A percentile compares a stretch with the other conserved stretches of the same genome.
phyloP scores from a whole-genome alignment of 495 filamentous ascomycete genomes.

The Parmelia sp. region DNA sequence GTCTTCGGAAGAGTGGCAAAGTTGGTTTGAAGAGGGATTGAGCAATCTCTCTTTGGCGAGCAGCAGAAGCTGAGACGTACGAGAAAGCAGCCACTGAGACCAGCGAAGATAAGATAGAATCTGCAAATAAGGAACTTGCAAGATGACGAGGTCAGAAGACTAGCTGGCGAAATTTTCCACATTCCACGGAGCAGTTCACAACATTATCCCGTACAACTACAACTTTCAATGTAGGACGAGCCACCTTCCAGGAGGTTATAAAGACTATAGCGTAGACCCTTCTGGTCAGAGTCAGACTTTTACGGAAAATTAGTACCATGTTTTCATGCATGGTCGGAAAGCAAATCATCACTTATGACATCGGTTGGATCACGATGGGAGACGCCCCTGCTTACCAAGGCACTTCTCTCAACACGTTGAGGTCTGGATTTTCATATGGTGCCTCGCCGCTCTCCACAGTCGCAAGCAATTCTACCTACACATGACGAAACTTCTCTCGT shows the following conservation, averaged over 20 bases:
- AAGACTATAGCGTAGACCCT: no score
- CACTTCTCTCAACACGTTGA: not conserved
- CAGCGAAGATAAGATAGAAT: not conserved
- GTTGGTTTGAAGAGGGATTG: slow-evolving; percentile 28
- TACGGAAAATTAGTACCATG: not conserved
- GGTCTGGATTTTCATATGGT: not conserved
- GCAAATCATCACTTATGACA: not conserved
- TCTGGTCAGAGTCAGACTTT: no score
- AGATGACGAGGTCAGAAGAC: no score
- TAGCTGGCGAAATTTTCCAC: no score
- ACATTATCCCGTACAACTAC: no score
- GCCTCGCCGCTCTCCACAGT: not conserved
- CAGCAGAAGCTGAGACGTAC: not conserved
- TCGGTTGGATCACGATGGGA: not conserved
- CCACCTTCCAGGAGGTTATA: no score
- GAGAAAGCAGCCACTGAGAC: not conserved
- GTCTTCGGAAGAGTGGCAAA: slow-evolving; percentile 30
- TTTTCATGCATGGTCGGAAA: not conserved
- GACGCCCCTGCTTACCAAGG: not conserved
- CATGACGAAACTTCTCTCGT: no score
- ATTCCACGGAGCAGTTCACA: no score
- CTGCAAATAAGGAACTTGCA: not conserved
- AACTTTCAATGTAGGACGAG: no score
- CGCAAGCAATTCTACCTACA: no score
- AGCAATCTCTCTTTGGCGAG: not conserved